Base-by-base conservation (phyloP, 1,284 basidiomycete species). In the Bjerkandera adusta region DNA sequence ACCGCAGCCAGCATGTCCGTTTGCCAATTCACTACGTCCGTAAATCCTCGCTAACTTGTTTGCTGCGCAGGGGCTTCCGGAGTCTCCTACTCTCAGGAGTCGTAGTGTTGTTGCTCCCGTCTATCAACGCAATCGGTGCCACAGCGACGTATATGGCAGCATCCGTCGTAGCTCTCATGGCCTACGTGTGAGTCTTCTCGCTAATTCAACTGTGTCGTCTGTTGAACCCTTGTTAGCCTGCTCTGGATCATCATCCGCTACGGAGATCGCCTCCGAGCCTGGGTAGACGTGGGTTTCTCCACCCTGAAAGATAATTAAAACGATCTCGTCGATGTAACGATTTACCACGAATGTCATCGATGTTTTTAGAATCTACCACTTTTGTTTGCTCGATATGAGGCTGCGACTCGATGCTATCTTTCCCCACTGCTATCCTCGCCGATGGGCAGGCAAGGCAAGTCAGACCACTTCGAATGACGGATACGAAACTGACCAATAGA, bases 121-220 rank as follows among this genome's bases (percentile, higher is more conserved):
- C 75, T 34, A 69, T 83, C 44, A 62, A 82, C 20, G 56, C 54
- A 0, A 71, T 84, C 22, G 81, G 83, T 6, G 70, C 82, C 12
- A 72, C 73, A 0, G 64, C 65, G 46, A 82, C 82, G 0, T 71
- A 80, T 59, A 69, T 68, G 0, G 55, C 78, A 12, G 63, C 73
- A 0, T 73, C 76, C 0, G 36, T 65, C 4, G 41, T 79, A 3
- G 68, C 68, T 1, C 64, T 72, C 62, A 1, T 70, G 1, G 76
- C 73, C n/a, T 75, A 70, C 50, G 60, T 53, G 77, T 79, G 48
- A 46, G 73, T 43, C n/a, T 35, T 27, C 18, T n/a, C n/a, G n/a
- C n/a, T n/a, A 8, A 7, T 30, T 20, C 4, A 20, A 32, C 10
- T 24, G 57, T 27, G 34, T 12, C 27, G 13, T 35, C 13, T 37